phyloP scores from a whole-genome alignment of 192 early-diverging fungal species.

The Diversispora epigaea region DNA sequence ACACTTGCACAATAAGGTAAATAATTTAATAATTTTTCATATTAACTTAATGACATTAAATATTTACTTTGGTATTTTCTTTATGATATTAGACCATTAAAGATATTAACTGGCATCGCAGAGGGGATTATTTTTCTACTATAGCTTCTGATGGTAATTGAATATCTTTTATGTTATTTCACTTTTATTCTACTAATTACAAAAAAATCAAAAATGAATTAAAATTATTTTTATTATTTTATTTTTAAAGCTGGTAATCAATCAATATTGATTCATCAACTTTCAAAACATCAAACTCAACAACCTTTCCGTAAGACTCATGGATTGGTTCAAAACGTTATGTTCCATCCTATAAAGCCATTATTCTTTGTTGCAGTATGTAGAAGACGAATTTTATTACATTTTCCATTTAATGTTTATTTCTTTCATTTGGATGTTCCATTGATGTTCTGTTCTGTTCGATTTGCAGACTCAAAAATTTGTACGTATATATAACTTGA shows the following conservation, averaged over 20 bases:
- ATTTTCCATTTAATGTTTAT: not conserved
- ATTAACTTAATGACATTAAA: no score
- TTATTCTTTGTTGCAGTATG: conserved; percentile 86
- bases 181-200: not conserved
- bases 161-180: not conserved
- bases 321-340: conserved; percentile 81
- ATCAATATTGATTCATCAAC: conserved; percentile 89
- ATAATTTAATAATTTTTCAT: not conserved
- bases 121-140: conserved; percentile 94
- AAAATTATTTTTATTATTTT: not conserved
- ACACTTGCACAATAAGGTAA: conserved; percentile 41
- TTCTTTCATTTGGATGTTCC: not conserved
- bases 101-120: conserved; percentile 89
- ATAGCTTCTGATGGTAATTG: conserved; percentile 73
- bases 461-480: conserved; percentile 81
- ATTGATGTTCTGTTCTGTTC: not conserved
- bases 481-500: conserved; percentile 91
- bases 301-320: conserved; percentile 89
- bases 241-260: conserved; percentile 46
- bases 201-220: not conserved
- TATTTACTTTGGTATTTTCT: not conserved
- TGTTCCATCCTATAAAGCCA: conserved; percentile 92
- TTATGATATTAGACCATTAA: conserved; percentile 60
- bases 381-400: conserved; percentile 1
- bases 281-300: conserved; percentile 85